These are phyloP conservation scores for Xerocomus brunneocitrinus DNA, from an alignment of 768 basidiomycete genomes.

Conservation along the genomic window DNA sequence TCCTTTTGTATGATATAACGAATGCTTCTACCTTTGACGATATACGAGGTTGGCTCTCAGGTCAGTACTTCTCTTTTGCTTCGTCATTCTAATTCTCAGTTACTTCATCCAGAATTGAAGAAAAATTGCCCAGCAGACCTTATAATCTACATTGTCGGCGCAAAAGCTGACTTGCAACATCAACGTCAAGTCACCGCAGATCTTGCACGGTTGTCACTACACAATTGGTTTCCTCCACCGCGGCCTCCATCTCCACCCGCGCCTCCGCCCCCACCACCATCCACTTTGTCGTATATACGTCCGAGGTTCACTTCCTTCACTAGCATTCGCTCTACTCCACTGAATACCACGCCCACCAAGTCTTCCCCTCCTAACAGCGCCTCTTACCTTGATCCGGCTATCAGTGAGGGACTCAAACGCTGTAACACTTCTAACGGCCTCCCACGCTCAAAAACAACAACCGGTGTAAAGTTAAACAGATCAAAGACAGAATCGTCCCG, in stretches of 20 bases:
- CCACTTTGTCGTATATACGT: slow-evolving; percentile 34
- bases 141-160: slow-evolving; percentile 92
- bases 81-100: not conserved
- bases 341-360: slow-evolving; percentile 40
- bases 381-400: slow-evolving; percentile 59
- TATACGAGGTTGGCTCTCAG: slow-evolving; percentile 88
- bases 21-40: slow-evolving; percentile 85
- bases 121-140: slow-evolving; percentile 85
- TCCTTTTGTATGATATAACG: slow-evolving; percentile 94
- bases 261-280: slow-evolving; percentile 48
- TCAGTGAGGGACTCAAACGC: slow-evolving; percentile 49
- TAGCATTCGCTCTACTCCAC: slow-evolving; percentile 59
- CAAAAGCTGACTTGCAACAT: slow-evolving; percentile 77
- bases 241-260: slow-evolving; percentile 62
- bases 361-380: slow-evolving; percentile 54
- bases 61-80: slow-evolving; percentile 36
- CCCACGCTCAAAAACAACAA: slow-evolving; percentile 48
- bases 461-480: slow-evolving; percentile 29
- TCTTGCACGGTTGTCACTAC: slow-evolving; percentile 76
- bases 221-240: slow-evolving; percentile 86
- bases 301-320: slow-evolving; percentile 37
- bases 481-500: slow-evolving; percentile 43
- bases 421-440: slow-evolving; percentile 46
- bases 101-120: slow-evolving; percentile 62
- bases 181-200: slow-evolving; percentile 77